Base-by-base conservation (phyloP, 192 early-diverging fungal genomes). In the Gamsiella multidivaricata region DNA sequence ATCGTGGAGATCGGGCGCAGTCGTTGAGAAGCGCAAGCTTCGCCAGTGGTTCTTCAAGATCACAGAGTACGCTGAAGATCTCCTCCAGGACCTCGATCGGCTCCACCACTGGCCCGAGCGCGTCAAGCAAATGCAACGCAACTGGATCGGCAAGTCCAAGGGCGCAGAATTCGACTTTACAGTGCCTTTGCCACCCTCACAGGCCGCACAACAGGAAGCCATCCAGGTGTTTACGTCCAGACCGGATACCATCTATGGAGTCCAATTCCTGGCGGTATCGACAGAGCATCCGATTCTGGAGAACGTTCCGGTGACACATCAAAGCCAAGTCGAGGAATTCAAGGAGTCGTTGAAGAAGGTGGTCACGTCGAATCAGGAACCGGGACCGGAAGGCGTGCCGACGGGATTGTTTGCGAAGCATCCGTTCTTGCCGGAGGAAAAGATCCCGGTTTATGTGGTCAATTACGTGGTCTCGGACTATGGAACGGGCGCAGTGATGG, bases 21-120 rank as follows among this genome's bases (percentile, higher is more conserved):
- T 94, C 23, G 97, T 98, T 0, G 97, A 98, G 70, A 90, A 88
- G 70, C 79, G 86, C 28, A 87, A 90, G 50, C 69, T 98, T 18
- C 90, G 90, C 53, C 97, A 98, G 84, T 98, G 96, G 96, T 97
- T 96, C 80, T 88, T 96, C 56, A 88, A 88, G 70, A 97, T 96
- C 20, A 95, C 95, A 0, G 87, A 86, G 22, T 96, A 89, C 70
- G 90, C 95, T 2, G 91, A 97, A 42, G 91, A 91, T 75, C 50
- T 97, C 20, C 83, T 96, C 31, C 78, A 88, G 31, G 97, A 94
- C 56, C 82, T 95, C 52, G 88, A 93, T 33, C 26, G 70, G 5
- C 82, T 96, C 14, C 81, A 87, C 23, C 81, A 95, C 62, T 98
- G 97, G 97, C 97, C 97, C 2, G 86, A 91, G 22, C 83, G 90